Percentiles rank a stretch among this genome's conserved stretches.
Conservation (phyloP, 2,329 filamentous ascomycete genomes). For the Biscogniauxia sp. region DNA sequence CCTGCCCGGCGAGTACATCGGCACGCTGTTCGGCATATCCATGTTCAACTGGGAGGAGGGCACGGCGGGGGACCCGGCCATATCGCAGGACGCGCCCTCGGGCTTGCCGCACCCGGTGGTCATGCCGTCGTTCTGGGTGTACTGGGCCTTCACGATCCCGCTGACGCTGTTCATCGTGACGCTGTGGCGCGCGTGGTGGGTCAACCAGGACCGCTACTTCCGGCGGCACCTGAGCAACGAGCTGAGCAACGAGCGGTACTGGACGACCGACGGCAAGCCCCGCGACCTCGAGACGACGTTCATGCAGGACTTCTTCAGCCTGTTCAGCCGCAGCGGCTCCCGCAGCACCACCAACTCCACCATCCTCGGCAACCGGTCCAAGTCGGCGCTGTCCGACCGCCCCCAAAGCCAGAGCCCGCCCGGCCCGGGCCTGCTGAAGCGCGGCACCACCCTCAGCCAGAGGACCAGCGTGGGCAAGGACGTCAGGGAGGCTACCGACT, state of each 20-base stretch:
- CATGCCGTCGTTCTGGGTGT: constrained; percentile 44
- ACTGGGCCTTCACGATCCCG: constrained; percentile 44
- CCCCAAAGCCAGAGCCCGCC: constrained; percentile 1
- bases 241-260: constrained; percentile 47
- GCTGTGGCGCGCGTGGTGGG: constrained; percentile 47
- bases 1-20: constrained; percentile 45
- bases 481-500: constrained; percentile 5
- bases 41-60: constrained; percentile 44
- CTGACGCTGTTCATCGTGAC: constrained; percentile 42
- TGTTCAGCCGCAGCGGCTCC: constrained; percentile 25
- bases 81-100: constrained; percentile 30
- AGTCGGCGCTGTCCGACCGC: constrained; percentile 1
- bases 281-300: constrained; percentile 42
- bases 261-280: constrained; percentile 44
- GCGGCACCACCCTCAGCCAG: constrained; percentile 6
- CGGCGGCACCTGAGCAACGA: constrained; percentile 43
- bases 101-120: constrained; percentile 33
- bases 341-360: constrained; percentile 22
- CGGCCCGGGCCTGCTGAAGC: constrained; percentile 5
- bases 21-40: constrained; percentile 45
- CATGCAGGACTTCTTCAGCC: constrained; percentile 41
- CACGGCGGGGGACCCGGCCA: constrained; percentile 29
- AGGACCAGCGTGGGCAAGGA: constrained; percentile 15
- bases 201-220: constrained; percentile 46
- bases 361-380: constrained; percentile 19